A percentile compares a stretch with the other conserved stretches of the same genome.
phyloP scores from a whole-genome alignment of 1,284 basidiomycete species.

The Naganishia albida region DNA sequence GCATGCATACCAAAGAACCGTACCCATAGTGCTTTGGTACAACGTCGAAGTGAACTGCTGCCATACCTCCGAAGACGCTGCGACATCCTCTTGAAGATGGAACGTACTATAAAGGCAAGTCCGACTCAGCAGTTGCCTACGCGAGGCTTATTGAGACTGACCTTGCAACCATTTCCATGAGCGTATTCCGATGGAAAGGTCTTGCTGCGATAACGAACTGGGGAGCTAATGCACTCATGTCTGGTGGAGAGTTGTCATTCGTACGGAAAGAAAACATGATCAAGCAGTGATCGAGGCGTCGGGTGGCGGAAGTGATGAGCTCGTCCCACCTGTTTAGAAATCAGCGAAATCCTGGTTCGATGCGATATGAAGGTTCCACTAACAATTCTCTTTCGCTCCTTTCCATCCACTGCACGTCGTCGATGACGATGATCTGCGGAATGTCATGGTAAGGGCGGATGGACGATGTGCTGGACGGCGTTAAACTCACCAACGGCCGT shows the following conservation, averaged over 20 bases:
- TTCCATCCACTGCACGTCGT: constrained; percentile 49
- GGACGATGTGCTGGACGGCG: background rate
- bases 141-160: background rate
- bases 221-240: background rate
- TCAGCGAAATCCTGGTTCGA: background rate
- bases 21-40: constrained; percentile 14
- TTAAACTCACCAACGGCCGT: constrained; percentile 39
- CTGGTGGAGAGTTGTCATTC: constrained; percentile 13
- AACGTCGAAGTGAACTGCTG: background rate
- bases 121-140: background rate
- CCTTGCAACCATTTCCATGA: background rate
- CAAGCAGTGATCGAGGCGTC: constrained; percentile 37
- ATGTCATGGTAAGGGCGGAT: background rate
- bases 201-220: constrained; percentile 22
- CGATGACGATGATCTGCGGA: constrained; percentile 42
- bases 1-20: background rate
- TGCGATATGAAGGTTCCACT: background rate
- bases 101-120: constrained; percentile 7
- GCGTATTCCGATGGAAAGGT: background rate
- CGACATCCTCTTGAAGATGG: constrained; percentile 1
- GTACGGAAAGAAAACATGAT: constrained; percentile 42
- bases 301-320: constrained; percentile 10
- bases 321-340: constrained; percentile 28
- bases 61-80: background rate
- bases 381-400: constrained; percentile 41